These are phyloP conservation scores for Favolaschia claudopus DNA, from an alignment of 768 basidiomycete species.

Conservation along the genomic window DNA sequence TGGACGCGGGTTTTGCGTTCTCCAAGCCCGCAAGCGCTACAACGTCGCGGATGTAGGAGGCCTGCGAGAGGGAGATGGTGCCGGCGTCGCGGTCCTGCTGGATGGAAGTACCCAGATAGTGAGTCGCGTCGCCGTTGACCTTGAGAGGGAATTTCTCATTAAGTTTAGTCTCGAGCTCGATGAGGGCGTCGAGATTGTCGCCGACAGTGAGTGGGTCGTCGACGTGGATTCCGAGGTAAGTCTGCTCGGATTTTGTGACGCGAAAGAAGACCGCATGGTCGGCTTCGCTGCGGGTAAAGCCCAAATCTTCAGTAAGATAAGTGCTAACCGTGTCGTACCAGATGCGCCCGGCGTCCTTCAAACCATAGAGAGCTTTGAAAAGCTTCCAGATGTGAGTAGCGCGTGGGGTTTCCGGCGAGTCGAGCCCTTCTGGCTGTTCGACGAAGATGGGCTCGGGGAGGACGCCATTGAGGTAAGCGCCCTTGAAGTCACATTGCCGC, in stretches of 20 bases:
- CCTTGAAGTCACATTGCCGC: conserved; percentile 31
- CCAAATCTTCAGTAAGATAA: background rate
- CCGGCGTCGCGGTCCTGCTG: conserved; percentile 17
- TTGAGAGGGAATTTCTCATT: conserved; percentile 4
- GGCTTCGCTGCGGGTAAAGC: conserved; percentile 1
- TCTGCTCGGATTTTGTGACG: background rate
- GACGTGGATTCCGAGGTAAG: conserved; percentile 2
- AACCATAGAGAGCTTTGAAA: conserved; percentile 32
- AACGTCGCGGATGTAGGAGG: conserved; percentile 5
- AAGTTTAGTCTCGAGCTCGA: background rate
- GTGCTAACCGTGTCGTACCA: conserved; percentile 27
- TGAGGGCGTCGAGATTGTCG: conserved; percentile 3
- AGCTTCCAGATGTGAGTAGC: conserved; percentile 24
- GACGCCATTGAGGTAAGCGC: conserved; percentile 12
- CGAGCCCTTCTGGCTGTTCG: conserved; percentile 36
- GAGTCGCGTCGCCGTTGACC: conserved; percentile 9
- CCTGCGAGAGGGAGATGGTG: conserved; percentile 13
- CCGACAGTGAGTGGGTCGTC: background rate
- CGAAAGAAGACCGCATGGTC: conserved; percentile 17
- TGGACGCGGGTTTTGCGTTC: conserved; percentile 9
- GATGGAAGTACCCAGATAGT: conserved; percentile 10
- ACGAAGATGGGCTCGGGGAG: conserved; percentile 42
- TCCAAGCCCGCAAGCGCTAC: conserved; percentile 4
- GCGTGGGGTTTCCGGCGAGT: background rate
- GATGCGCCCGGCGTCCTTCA: conserved; percentile 30